Evolutionary conservation across 2,329 filamentous ascomycete species (phyloP).

Genomic region (Lomentospora prolificans): DNA sequence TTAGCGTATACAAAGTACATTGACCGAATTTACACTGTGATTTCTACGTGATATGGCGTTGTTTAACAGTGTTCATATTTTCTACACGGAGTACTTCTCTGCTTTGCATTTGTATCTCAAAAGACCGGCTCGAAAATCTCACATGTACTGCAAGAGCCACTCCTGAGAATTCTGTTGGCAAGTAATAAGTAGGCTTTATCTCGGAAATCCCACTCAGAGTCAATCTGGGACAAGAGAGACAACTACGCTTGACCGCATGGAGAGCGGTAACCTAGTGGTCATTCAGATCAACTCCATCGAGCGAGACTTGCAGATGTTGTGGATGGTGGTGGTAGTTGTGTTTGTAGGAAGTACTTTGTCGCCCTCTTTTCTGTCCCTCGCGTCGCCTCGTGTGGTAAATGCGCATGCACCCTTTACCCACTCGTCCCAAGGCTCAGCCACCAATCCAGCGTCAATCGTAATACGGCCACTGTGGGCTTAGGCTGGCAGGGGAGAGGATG

Average conservation of each 20-base stretch:
- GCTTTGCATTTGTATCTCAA: not conserved
- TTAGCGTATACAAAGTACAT: not conserved
- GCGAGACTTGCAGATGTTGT: no score
- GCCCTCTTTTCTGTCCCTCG: not conserved
- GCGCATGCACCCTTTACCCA: not conserved
- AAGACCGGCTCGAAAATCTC: not conserved
- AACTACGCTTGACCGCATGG: no score
- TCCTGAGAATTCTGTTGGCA: no score
- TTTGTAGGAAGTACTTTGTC: not conserved
- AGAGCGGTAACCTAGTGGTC: no score
- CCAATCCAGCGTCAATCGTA: slow-evolving; percentile 7
- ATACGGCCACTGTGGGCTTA: not conserved
- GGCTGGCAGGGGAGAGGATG: not conserved
- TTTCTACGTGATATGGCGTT: not conserved
- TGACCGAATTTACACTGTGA: not conserved
- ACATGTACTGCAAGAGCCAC: not conserved
- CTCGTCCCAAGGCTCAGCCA: not conserved
- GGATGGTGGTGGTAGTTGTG: not conserved
- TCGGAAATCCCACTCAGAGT: no score
- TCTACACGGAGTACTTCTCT: not conserved
- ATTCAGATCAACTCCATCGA: no score
- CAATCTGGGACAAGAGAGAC: no score
- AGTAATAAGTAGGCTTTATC: no score
- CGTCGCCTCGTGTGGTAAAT: not conserved
- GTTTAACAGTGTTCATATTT: not conserved